Evolutionary conservation across 495 filamentous ascomycete species (phyloP).

Genomic region (Terfezia boudieri): DNA sequence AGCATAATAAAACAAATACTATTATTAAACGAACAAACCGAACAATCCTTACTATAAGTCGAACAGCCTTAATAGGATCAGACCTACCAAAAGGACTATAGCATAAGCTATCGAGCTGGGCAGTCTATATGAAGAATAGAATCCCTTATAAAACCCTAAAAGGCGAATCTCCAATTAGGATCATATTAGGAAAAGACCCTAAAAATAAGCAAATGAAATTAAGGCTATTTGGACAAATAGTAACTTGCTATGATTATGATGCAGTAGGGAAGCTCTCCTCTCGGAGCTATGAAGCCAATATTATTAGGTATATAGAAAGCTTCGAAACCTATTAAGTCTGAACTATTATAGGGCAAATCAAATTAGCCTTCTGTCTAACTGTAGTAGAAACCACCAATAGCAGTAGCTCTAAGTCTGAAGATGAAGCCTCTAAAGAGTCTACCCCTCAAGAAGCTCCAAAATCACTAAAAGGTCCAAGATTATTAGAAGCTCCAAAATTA

Average conservation of each 20-base stretch:
- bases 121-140: neutral
- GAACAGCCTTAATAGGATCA: neutral
- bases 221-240: neutral
- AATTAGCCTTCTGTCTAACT: no score
- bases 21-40: neutral
- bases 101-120: neutral
- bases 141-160: neutral
- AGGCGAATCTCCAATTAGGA: neutral
- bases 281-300: no score
- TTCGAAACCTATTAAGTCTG: no score
- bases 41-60: neutral
- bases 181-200: neutral
- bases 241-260: no score
- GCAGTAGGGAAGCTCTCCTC: no score
- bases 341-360: no score
- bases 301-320: no score
- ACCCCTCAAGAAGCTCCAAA: neutral
- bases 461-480: neutral
- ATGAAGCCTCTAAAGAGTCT: neutral
- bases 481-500: neutral
- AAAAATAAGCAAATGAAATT: neutral
- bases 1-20: neutral
- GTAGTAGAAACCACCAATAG: no score
- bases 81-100: neutral
- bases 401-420: no score